Base-by-base conservation (phyloP, 225 moss, liverwort and hornwort genomes). In the Marchantia polymorpha region DNA sequence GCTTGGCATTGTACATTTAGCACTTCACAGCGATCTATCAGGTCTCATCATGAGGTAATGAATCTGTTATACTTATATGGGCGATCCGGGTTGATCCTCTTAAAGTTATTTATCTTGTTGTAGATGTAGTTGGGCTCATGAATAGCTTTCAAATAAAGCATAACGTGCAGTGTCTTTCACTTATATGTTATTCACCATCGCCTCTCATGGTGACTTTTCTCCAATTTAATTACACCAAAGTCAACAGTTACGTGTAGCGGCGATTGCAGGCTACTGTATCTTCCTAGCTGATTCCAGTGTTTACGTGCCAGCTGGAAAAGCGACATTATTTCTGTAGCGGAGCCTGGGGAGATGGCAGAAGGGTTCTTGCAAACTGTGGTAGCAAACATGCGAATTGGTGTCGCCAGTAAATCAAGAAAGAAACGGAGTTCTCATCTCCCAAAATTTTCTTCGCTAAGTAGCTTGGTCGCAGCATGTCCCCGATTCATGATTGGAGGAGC, bases 291-390 rank as follows among this genome's bases (percentile, higher is more conserved):
- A 71, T 50, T 12, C 12, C 14, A 46, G 7, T 47, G 47, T 51
- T n/a, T 15, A 11, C 12, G 39, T 75, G 52, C 22, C 77, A 99
- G 99, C 81, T 99, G 99, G 99, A 90, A 91, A 76, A 95, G 91
- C 86, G 99, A 99, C 85, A 90, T 95, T 26, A 79, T 99, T 56
- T 92, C 95, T 78, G 93, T 99, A 77, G 99, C 99, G 82, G 99
- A 99, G 85, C 99, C 99, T 78, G 99, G 99, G 65, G 93, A 92
- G 79, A 91, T 92, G 83, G 95, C 99, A 74, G 90, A 91, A 12
- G 91, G 87, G 59, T 99, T 99, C 87, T 76, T 99, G 83, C 93
- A 90, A 81, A 95, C 86, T 79, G 93, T 95, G 56, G 81, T 84
- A 2, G 87, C 77, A 76, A 91, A 90, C 88, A 90, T 99, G 91